phyloP scores from a whole-genome alignment of 2,329 filamentous ascomycete species.

The Scytalidium sp. region DNA sequence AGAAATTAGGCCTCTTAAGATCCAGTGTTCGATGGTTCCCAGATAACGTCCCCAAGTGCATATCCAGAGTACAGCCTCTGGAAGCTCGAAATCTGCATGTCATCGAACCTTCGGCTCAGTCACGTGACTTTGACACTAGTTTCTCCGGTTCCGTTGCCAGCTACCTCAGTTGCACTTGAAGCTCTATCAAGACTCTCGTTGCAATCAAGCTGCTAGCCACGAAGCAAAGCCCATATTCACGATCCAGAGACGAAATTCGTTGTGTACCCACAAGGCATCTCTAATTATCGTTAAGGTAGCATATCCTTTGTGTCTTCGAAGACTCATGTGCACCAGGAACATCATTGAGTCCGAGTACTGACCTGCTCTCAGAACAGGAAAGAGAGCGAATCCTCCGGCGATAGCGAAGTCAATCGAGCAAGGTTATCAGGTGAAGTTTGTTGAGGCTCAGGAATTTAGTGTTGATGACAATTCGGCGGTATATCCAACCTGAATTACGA shows the following conservation, averaged over 20 bases:
- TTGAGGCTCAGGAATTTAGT: background rate
- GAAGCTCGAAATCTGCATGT: too few species aligned
- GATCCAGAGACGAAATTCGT: background rate
- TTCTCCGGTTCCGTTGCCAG: background rate
- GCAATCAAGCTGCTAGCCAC: background rate
- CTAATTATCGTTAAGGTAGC: background rate
- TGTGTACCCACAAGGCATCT: background rate
- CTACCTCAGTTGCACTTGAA: background rate
- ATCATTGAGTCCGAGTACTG: background rate
- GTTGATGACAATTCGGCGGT: background rate
- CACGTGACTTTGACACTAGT: background rate
- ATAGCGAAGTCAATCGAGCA: background rate
- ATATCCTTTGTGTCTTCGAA: background rate
- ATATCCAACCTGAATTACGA: background rate
- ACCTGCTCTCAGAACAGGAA: background rate
- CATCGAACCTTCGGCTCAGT: background rate
- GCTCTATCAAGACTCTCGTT: background rate
- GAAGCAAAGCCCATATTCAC: background rate
- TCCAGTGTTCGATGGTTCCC: too few species aligned
- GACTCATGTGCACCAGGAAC: background rate
- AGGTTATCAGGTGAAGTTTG: background rate
- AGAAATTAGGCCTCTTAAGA: too few species aligned
- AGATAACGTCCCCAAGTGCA: too few species aligned
- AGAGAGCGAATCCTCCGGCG: background rate
- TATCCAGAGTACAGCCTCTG: too few species aligned